phyloP scores from a whole-genome alignment of 139 green algal genomes.

The Desmodesmus armatus region DNA sequence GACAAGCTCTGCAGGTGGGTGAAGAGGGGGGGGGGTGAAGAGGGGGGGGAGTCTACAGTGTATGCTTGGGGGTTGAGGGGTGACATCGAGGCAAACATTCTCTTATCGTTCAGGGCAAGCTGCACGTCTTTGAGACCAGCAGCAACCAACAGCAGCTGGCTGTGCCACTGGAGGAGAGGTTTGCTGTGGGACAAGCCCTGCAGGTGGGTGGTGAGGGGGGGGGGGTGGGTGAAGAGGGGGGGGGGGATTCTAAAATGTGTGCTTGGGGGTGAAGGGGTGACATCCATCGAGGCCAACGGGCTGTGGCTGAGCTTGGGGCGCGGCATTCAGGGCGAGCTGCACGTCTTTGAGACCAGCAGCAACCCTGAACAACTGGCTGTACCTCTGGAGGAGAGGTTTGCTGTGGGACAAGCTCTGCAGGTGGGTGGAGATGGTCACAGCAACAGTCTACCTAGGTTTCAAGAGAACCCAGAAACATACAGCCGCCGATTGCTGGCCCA shows the following conservation, averaged over 20 bases:
- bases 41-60: conserved; percentile 38
- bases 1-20: conserved; percentile 61
- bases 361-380: conserved; percentile 47
- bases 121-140: conserved; percentile 63
- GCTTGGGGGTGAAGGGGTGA: conserved; percentile 5
- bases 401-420: conserved; percentile 57
- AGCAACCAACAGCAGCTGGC: conserved; percentile 46
- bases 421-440: no score
- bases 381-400: conserved; percentile 46
- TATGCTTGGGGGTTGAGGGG: conserved; percentile 23
- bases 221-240: no score
- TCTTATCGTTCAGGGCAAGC: conserved; percentile 67
- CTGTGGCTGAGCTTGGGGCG: conserved; percentile 64
- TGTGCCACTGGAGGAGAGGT: conserved; percentile 36
- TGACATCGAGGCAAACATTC: conserved; percentile 11
- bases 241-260: conserved; percentile 46
- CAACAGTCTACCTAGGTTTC: no score
- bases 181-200: conserved; percentile 58
- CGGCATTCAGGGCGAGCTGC: conserved; percentile 56
- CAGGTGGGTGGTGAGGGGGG: no score
- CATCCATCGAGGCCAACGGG: conserved; percentile 12
- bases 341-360: conserved; percentile 59
- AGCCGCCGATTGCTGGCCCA: no score
- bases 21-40: no score
- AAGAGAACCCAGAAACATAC: no score